Evolutionary conservation across 2,329 filamentous ascomycete genomes (phyloP).

Genomic region (Colletotrichum cordylinicola): DNA sequence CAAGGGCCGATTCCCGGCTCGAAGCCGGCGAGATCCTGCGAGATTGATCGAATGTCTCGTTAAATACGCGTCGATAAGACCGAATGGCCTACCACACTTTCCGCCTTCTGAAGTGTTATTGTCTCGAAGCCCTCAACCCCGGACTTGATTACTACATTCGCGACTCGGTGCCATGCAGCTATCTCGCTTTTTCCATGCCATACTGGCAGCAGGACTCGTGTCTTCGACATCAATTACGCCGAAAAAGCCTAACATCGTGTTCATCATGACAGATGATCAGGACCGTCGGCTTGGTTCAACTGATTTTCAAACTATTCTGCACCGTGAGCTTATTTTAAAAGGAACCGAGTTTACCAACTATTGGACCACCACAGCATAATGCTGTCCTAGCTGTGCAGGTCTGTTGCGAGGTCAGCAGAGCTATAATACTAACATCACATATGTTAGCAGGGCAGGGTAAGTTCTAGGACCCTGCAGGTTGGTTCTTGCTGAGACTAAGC

Average conservation of each 20-base stretch:
- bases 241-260: slow-evolving; percentile 26
- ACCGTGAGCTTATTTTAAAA: slow-evolving; percentile 26
- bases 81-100: not conserved
- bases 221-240: not conserved
- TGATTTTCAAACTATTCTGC: slow-evolving; percentile 21
- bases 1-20: not conserved
- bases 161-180: not conserved
- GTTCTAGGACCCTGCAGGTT: not conserved
- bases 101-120: too few species aligned
- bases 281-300: slow-evolving; percentile 25
- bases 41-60: not conserved
- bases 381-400: slow-evolving; percentile 30
- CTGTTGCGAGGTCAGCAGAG: slow-evolving; percentile 29
- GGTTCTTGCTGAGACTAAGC: not conserved
- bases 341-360: slow-evolving; percentile 31
- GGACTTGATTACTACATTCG: not conserved
- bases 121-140: rapidly evolving
- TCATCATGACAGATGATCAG: slow-evolving; percentile 29
- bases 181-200: not conserved
- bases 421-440: slow-evolving; percentile 35
- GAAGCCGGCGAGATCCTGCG: not conserved
- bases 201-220: not conserved
- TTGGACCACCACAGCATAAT: slow-evolving; percentile 31
- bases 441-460: slow-evolving; percentile 21
- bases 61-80: not conserved